Percentiles rank a stretch among this genome's conserved stretches.
These are phyloP conservation scores for Nadsonia fulvescens DNA, from an alignment of 805 yeast species.

Conservation along the genomic window DNA sequence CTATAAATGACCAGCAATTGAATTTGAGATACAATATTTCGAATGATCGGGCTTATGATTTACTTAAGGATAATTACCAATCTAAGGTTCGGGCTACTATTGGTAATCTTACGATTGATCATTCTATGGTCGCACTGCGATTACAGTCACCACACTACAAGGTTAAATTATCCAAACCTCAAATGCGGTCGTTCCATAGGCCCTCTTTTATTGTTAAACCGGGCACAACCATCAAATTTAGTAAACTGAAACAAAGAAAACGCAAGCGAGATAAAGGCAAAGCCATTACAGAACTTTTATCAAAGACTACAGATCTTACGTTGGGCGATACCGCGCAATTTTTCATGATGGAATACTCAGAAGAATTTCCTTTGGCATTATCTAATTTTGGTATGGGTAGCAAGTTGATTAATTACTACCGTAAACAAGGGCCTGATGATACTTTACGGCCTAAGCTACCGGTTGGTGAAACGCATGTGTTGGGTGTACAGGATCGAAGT, in stretches of 20 bases:
- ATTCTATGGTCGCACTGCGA: conserved; percentile 70
- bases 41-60: conserved; percentile 73
- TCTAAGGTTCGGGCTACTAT: conserved; percentile 83
- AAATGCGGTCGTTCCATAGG: conserved; percentile 65
- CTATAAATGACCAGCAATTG: conserved; percentile 36
- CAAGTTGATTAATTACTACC: conserved; percentile 78
- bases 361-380: conserved; percentile 66
- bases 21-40: conserved; percentile 61
- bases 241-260: conserved; percentile 60
- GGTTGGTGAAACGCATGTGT: conserved; percentile 85
- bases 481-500: conserved; percentile 90
- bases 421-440: conserved; percentile 70
- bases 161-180: conserved; percentile 49
- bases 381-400: conserved; percentile 93
- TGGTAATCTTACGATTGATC: conserved; percentile 81
- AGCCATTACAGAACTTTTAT: conserved; percentile 55
- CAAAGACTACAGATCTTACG: conserved; percentile 56
- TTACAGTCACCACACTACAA: conserved; percentile 84
- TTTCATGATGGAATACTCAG: conserved; percentile 74
- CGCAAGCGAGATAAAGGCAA: conserved; percentile 81
- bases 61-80: conserved; percentile 70
- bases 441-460: conserved; percentile 70
- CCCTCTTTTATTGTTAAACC: conserved; percentile 60
- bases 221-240: conserved; percentile 57
- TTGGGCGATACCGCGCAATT: conserved; percentile 67